Conservation (phyloP, 805 yeast species). For the Cyberlindnera lachancei region DNA sequence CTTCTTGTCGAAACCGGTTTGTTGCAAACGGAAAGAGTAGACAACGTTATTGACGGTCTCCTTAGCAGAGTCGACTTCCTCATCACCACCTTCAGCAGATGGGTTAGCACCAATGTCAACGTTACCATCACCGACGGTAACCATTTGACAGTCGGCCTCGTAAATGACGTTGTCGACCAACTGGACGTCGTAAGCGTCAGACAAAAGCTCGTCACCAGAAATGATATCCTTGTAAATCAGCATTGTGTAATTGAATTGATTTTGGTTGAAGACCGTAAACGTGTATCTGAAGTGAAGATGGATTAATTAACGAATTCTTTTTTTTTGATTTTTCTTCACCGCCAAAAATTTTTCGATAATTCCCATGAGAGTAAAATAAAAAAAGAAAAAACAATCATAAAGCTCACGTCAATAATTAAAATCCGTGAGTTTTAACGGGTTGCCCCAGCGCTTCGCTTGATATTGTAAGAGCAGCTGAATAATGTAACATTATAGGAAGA, state of each 20-base stretch:
- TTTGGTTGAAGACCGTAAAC: too few species aligned
- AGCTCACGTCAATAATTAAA: background rate
- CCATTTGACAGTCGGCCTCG: slow-evolving; percentile 96
- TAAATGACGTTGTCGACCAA: slow-evolving; percentile 85
- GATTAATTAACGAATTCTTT: too few species aligned
- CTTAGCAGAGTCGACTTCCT: slow-evolving; percentile 70
- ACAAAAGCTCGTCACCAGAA: slow-evolving; percentile 92
- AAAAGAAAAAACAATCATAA: slow-evolving; percentile 1
- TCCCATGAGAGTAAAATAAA: slow-evolving; percentile 3
- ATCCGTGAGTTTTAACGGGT: too few species aligned
- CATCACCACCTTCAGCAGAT: slow-evolving; percentile 91
- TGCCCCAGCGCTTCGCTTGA: too few species aligned
- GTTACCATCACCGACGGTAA: slow-evolving; percentile 84
- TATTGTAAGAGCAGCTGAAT: too few species aligned
- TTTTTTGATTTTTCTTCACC: too few species aligned
- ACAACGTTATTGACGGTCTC: slow-evolving; percentile 97
- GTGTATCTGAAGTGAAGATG: too few species aligned
- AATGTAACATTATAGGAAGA: too few species aligned
- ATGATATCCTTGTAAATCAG: slow-evolving; percentile 51
- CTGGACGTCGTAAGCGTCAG: slow-evolving; percentile 92
- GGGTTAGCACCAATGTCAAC: slow-evolving; percentile 99
- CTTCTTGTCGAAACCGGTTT: slow-evolving; percentile 95
- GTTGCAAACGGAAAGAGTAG: slow-evolving; percentile 96
- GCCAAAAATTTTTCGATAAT: too few species aligned
- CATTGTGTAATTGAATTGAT: too few species aligned